Evolutionary conservation across 1,284 basidiomycete species (phyloP), one percentile per base, ranked within the genome.

Genomic region (Pseudozyma sp.): DNA sequence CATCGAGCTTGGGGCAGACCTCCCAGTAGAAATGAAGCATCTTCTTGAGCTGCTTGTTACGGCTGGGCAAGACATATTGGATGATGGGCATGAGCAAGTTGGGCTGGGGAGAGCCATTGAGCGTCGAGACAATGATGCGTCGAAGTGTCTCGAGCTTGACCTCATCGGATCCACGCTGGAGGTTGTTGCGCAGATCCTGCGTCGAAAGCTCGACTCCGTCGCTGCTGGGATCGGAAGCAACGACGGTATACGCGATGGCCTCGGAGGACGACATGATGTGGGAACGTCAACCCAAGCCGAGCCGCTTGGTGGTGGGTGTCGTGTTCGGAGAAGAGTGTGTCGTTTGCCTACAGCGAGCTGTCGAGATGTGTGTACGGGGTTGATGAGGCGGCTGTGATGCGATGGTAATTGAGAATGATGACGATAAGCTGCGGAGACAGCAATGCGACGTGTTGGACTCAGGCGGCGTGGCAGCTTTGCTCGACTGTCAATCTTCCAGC

Each of bases 11-110:
- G 30, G 97, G 96, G 86, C 95, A 98, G 34, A 99, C 93, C 87
- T 99, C 97, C 96, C 95, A 99, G 86, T 99, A 99, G 85, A 98
- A 98, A 86, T 98, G 75, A 42, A 98, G 88, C 82, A 98, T 87
- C 88, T 99, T 99, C 89, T 99, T 99, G 84, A 99, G 90, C 79
- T 93, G 91, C 88, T 99, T 99, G 87, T 93, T 95, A 84, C 91
- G 91, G 68, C 92, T 94, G 29, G 97, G 97, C 87, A 99, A 88
- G 58, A 95, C 92, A 87, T 91, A 98, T 89, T 99, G 97, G 79
- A 99, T 98, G 86, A 99, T 92, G 17, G 95, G 94, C 96, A 99
- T 99, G 86, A 99, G 89, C 54, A 98, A 86, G 51, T 90, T 87
- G 19, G 94, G 93, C 92, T 97, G 85, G 75, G 92, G 89, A 85